Evolutionary conservation across 192 early-diverging fungal species (phyloP), one percentile per base, ranked within the genome.

Genomic region (Coemansia sp.): DNA sequence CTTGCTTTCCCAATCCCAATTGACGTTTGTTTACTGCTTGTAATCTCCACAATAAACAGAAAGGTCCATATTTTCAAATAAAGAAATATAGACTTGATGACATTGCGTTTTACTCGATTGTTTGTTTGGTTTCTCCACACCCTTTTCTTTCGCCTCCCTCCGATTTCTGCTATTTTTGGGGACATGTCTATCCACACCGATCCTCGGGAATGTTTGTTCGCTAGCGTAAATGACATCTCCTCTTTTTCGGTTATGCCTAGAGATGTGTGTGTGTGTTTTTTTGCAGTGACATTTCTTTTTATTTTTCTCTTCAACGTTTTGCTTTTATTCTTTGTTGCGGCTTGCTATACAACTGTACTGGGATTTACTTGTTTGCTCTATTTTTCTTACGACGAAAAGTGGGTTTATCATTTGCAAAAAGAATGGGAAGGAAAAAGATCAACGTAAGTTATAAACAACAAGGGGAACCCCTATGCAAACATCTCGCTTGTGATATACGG

Each of bases 351-450:
- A 45, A 7, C 29, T 29, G 29, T 45, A 40, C 7, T 40, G 7
- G 38, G 11, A 40, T 40, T 13, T 13, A 6, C 19, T 19, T 48
- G 7, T 20, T 20, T 48, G 19, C 1, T 48, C 46, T 19, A 15
- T 48, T 48, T 17, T 15, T 19, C 38, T 40, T 8, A 40, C 38
- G 38, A 40, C 38, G n/a, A 40, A 40, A 40, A 40, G 17, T 13
- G 10, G 42, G 42, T 17, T 13, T 25, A 23, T 23, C 9, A 7
- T 52, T 6, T n/a, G 17, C 45, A 48, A 17, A 48, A 15, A 17
- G n/a, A 15, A 82, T 82, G 80, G 80, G 80, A 25, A 73, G 80
- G 68, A 82, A 82, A 62, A 82, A 77, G 71, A 82, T 82, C 59
- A 82, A 77, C n/a, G 75, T 61, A 77, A 57, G 75, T 68, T 17